These are phyloP conservation scores for Stagonosporopsis tanaceti DNA, from an alignment of 2,329 filamentous ascomycete genomes.

Conservation along the genomic window DNA sequence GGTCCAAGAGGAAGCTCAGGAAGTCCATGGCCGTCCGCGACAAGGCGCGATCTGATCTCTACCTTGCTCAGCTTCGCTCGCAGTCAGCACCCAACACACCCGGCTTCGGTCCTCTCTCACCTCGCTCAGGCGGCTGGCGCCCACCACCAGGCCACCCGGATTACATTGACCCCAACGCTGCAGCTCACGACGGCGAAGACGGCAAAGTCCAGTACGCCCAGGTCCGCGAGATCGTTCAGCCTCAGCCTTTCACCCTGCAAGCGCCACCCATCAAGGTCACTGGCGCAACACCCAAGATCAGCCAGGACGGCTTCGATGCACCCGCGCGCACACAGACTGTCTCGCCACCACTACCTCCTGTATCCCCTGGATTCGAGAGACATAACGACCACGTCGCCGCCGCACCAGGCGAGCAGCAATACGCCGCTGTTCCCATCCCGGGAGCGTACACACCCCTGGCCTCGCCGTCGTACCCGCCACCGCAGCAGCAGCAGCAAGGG, in stretches of 20 bases:
- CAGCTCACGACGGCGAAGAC: slow-evolving; percentile 61
- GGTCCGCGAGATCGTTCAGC: slow-evolving; percentile 56
- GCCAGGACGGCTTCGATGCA: slow-evolving; percentile 68
- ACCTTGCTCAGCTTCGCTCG: slow-evolving; percentile 72
- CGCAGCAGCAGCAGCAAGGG: slow-evolving; percentile 32
- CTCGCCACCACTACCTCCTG: slow-evolving; percentile 47
- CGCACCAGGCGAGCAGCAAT: slow-evolving; percentile 82
- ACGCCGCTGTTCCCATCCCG: slow-evolving; percentile 87
- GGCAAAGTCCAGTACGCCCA: slow-evolving; percentile 47
- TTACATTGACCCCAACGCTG: slow-evolving; percentile 56
- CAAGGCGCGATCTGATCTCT: slow-evolving; percentile 91
- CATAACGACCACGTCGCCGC: slow-evolving; percentile 71
- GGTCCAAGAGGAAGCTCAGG: slow-evolving; percentile 91
- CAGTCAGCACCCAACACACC: slow-evolving; percentile 97
- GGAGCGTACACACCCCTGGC: slow-evolving; percentile 72
- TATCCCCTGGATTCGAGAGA: slow-evolving; percentile 52
- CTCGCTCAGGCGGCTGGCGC: slow-evolving; percentile 61
- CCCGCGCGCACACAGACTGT: slow-evolving; percentile 47
- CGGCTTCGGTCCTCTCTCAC: slow-evolving; percentile 75
- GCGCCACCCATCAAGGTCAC: slow-evolving; percentile 82
- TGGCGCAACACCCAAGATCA: slow-evolving; percentile 75
- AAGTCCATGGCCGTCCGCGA: slow-evolving; percentile 98
- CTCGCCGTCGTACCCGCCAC: slow-evolving; percentile 53
- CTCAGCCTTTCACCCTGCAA: slow-evolving; percentile 82
- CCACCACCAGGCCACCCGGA: slow-evolving; percentile 54